phyloP scores from a whole-genome alignment of 441 rosid genomes.

The Sinapis alba region DNA sequence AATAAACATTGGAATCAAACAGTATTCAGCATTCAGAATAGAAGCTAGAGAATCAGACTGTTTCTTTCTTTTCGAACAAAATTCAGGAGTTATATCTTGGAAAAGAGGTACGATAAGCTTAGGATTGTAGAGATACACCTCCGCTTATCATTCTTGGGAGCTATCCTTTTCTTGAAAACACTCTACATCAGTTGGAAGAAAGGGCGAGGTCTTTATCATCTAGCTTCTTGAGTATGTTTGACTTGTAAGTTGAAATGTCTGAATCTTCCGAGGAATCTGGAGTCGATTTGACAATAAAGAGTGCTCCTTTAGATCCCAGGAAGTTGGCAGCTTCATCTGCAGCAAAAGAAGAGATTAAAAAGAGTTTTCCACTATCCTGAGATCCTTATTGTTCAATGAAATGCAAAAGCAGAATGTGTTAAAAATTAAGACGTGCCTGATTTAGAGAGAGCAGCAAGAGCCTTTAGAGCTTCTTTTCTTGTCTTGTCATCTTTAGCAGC shows the following conservation, averaged over 20 bases:
- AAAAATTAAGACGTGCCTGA: slow-evolving; percentile 50
- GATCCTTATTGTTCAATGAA: neutral
- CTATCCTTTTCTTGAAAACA: neutral
- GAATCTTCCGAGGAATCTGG: slow-evolving; percentile 58
- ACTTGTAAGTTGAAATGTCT: slow-evolving; percentile 58
- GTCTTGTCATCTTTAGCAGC: slow-evolving; percentile 81
- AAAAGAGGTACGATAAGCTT: slow-evolving; percentile 17
- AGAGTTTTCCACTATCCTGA: neutral
- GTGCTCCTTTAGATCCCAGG: slow-evolving; percentile 63
- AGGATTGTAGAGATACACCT: neutral
- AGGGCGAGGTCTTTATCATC: slow-evolving; percentile 41
- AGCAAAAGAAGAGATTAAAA: slow-evolving; percentile 22
- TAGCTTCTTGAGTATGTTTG: slow-evolving; percentile 68
- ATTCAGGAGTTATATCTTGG: slow-evolving; percentile 6
- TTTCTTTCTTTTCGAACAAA: neutral
- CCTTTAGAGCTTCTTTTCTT: slow-evolving; percentile 78
- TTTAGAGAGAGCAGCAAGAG: slow-evolving; percentile 72
- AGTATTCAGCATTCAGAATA: neutral
- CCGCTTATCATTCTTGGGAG: neutral
- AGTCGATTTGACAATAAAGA: slow-evolving; percentile 53
- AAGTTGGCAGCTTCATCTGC: slow-evolving; percentile 82
- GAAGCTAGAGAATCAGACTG: slow-evolving; percentile 10
- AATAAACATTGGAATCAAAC: slow-evolving; percentile 4
- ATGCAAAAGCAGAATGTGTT: slow-evolving; percentile 2
- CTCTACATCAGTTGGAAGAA: slow-evolving; percentile 21